Evolutionary conservation across 352 stramenopile species (phyloP).

Genomic region (Phytophthora aleatoria): DNA sequence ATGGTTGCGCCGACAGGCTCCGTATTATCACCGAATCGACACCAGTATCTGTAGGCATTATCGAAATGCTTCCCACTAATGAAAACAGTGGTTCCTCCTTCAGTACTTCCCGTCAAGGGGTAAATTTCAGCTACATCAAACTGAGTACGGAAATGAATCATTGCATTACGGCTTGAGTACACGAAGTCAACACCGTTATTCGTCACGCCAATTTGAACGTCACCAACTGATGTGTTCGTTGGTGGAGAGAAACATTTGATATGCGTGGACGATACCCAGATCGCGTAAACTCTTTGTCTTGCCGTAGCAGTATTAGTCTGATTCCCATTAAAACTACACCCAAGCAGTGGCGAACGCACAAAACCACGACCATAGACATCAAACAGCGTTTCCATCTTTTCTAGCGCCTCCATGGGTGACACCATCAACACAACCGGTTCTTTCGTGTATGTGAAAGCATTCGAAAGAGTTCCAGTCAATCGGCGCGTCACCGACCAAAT

Average conservation of each 20-base stretch:
- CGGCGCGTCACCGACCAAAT: conserved; percentile 35
- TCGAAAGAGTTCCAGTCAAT: conserved; percentile 29
- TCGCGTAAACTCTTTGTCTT: conserved; percentile 17
- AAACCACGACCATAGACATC: conserved; percentile 69
- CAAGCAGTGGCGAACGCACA: conserved; percentile 46
- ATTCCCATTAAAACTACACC: conserved; percentile 43
- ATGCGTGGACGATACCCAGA: conserved; percentile 57
- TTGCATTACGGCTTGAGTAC: conserved; percentile 15
- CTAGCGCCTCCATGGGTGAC: conserved; percentile 45
- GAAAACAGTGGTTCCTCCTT: conserved; percentile 60
- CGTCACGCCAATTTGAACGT: conserved; percentile 42
- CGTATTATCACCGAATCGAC: conserved; percentile 58
- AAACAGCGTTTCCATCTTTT: conserved; percentile 49
- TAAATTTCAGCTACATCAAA: conserved; percentile 55
- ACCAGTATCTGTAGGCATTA: conserved; percentile 44
- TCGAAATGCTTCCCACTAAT: conserved; percentile 66
- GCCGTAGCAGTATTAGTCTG: neutral
- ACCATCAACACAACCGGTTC: conserved; percentile 41
- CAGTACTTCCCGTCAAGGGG: conserved; percentile 43
- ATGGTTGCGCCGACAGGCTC: conserved; percentile 37
- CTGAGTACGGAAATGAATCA: conserved; percentile 36
- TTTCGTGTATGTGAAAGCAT: conserved; percentile 56
- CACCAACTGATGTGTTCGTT: conserved; percentile 23
- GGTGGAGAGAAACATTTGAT: conserved; percentile 53
- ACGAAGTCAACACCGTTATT: conserved; percentile 59